Percentiles rank a stretch among this genome's conserved stretches.
Evolutionary conservation across 2,329 filamentous ascomycete genomes (phyloP).

Genomic region (Aureobasidium sp.): DNA sequence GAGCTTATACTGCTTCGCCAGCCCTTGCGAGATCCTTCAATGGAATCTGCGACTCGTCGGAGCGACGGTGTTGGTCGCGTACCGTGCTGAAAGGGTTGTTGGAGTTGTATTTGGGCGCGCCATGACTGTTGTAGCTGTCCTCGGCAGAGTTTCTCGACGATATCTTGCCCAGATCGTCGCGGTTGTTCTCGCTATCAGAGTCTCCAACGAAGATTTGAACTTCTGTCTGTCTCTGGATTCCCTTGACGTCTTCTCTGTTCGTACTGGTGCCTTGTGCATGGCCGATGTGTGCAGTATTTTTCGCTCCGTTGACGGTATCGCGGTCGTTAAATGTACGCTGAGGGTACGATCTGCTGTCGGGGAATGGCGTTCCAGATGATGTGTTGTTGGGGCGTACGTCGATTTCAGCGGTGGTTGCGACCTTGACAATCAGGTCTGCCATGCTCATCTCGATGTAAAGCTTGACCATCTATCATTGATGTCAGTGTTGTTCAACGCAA

Average conservation of each 20-base stretch:
- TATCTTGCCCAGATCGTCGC: not conserved
- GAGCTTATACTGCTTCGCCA: not conserved
- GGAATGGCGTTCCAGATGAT: not conserved
- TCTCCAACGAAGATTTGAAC: conserved; percentile 9
- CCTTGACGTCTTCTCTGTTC: conserved; percentile 2
- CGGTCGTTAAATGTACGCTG: conserved; percentile 1
- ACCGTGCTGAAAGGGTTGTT: not conserved
- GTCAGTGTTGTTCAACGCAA: not conserved
- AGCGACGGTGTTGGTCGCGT: not conserved
- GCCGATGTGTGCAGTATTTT: not conserved
- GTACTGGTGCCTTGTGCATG: not conserved
- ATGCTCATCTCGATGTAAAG: conserved; percentile 46
- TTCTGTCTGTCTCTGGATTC: conserved; percentile 5
- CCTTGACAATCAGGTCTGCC: conserved; percentile 40
- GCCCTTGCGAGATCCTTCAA: not conserved
- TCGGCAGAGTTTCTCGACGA: not conserved
- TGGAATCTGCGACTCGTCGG: conserved; percentile 7
- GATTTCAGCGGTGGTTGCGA: conserved; percentile 18
- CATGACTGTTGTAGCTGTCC: not conserved
- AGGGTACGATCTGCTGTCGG: not conserved
- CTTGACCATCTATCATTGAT: conserved; percentile 34
- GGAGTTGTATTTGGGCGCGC: not conserved
- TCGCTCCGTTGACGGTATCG: not conserved
- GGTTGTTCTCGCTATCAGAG: conserved; percentile 1
- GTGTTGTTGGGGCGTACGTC: not conserved